Conservation (phyloP, 768 basidiomycete species). For the Termitomyces sp. region DNA sequence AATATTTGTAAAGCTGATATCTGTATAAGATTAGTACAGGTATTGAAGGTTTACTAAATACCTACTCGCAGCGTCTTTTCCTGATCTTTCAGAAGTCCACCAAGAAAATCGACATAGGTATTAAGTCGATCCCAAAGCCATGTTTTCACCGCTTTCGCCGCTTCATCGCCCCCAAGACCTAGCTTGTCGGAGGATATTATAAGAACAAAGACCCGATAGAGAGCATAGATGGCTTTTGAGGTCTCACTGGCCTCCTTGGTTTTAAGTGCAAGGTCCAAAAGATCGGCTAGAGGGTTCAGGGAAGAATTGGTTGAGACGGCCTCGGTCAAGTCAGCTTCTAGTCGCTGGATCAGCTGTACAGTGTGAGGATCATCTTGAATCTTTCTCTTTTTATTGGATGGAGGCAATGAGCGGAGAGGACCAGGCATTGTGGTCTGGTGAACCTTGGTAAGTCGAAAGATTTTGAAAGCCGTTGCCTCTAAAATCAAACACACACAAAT, state of each 20-base stretch:
- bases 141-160: slow-evolving; percentile 60
- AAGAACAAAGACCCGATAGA: slow-evolving; percentile 50
- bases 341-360: slow-evolving; percentile 16
- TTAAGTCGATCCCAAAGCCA: slow-evolving; percentile 82
- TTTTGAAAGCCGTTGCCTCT: slow-evolving; percentile 1
- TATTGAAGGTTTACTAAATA: background rate
- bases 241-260: slow-evolving; percentile 51
- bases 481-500: slow-evolving; percentile 5
- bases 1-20: slow-evolving; percentile 70
- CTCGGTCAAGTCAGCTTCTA: slow-evolving; percentile 54
- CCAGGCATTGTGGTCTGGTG: slow-evolving; percentile 18
- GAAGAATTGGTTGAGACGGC: slow-evolving; percentile 56
- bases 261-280: slow-evolving; percentile 54
- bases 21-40: slow-evolving; percentile 29
- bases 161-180: slow-evolving; percentile 44
- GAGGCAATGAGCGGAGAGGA: slow-evolving; percentile 44
- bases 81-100: slow-evolving; percentile 69
- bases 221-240: slow-evolving; percentile 75
- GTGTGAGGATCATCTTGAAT: slow-evolving; percentile 27
- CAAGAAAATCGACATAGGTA: slow-evolving; percentile 65
- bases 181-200: slow-evolving; percentile 43
- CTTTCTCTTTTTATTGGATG: slow-evolving; percentile 49
- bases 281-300: slow-evolving; percentile 75
- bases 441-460: background rate
- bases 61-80: slow-evolving; percentile 74